Evolutionary conservation across 208 protist species (phyloP), one percentile per base, ranked within the genome.

Genomic region (Borovskyia barvae): DNA sequence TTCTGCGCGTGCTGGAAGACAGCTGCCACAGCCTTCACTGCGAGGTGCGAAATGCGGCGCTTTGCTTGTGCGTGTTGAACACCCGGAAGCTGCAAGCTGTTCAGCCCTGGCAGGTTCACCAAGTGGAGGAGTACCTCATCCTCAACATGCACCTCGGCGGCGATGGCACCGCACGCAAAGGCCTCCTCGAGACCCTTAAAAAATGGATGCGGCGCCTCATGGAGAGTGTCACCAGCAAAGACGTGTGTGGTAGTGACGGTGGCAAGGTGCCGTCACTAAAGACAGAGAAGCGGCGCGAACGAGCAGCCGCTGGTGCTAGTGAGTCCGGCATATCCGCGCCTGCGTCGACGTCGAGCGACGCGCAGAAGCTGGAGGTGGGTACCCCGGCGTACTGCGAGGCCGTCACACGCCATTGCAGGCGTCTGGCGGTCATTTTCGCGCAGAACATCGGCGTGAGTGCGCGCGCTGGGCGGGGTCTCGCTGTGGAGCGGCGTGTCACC

Each of bases 131-230:
- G 53, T 96, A 84, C 47, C 35, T 92, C 9, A 65, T 75, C 7
- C 65, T 84, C 14, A 90, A 96, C 59, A 82, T 93, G 77, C 77
- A 92, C 42, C 79, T 79, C 17, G 90, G 86, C 37, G 86, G 86
- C 8, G 87, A 96, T 59, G 86, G 77, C 30, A 84, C 78, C 4
- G 84, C 85, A 5, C 75, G 81, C 41, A 82, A 85, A 20, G 64
- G 62, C 36, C 62, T 96, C 22, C 49, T 86, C 28, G 78, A 87
- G 53, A 62, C 69, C 37, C 51, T 82, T 35, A 80, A 76, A 47
- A 91, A 92, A 64, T 95, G 90, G 90, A 54, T 72, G 4, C 64
- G 64, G 25, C 80, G 87, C 6, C 48, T 93, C 6, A 29, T 32
- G 45, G 72, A 81, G 42, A 75, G 66, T 54, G 72, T 72, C 61